These are phyloP conservation scores for Phanerodontia chrysosporium DNA, from an alignment of 768 basidiomycete species.

Conservation along the genomic window DNA sequence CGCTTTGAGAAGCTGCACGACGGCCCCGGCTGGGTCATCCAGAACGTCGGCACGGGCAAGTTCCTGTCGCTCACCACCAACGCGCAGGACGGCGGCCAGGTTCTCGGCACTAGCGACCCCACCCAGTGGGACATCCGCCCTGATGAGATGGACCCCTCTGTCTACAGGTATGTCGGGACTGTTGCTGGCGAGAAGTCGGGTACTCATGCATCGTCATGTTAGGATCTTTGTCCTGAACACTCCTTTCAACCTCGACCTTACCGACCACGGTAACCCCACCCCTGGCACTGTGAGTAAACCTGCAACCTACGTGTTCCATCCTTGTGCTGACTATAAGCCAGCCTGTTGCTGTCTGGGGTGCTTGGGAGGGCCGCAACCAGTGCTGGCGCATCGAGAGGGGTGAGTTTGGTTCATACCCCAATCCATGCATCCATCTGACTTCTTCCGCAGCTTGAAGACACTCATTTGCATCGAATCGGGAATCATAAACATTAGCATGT, in stretches of 20 bases:
- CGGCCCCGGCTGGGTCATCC: slow-evolving; percentile 35
- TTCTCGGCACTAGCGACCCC: slow-evolving; percentile 34
- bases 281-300: slow-evolving; percentile 32
- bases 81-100: slow-evolving; percentile 34
- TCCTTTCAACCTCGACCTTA: slow-evolving; percentile 43
- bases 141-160: slow-evolving; percentile 34
- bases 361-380: slow-evolving; percentile 49
- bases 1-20: slow-evolving; percentile 29
- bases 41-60: slow-evolving; percentile 32
- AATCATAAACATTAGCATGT: not conserved
- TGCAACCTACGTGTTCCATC: too few relatives aligned
- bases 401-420: slow-evolving; percentile 11
- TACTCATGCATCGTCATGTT: not conserved
- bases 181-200: too few relatives aligned
- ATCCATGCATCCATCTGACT: too few relatives aligned
- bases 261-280: slow-evolving; percentile 37
- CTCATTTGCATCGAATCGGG: not conserved
- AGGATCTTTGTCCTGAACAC: slow-evolving; percentile 47
- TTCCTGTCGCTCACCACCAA: slow-evolving; percentile 8
- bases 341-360: slow-evolving; percentile 43
- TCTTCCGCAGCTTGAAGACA: too few relatives aligned
- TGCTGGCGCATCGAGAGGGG: slow-evolving; percentile 41
- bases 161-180: slow-evolving; percentile 36
- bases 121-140: slow-evolving; percentile 49
- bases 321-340: not conserved